Base-by-base conservation (phyloP, 768 basidiomycete genomes). In the Kwoniella europaea region DNA sequence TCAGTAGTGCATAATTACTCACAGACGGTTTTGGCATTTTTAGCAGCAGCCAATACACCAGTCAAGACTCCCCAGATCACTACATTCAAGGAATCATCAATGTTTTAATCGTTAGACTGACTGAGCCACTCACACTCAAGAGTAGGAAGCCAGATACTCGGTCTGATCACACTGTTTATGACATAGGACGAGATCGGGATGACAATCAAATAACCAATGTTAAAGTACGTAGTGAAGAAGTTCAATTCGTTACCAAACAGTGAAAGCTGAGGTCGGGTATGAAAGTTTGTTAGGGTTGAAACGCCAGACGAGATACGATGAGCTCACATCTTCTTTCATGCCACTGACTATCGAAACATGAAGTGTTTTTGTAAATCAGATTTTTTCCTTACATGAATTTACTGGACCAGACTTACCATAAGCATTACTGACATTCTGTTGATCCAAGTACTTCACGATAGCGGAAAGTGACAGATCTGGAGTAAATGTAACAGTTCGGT, bases 261-360 rank as follows among this genome's bases (percentile, higher is more conserved):
- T 15, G 20, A 18, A 10, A 67, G 43, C 57, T n/a, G n/a, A n/a
- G n/a, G n/a, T n/a, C n/a, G n/a, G n/a, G n/a, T n/a, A n/a, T n/a
- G n/a, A n/a, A n/a, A n/a, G n/a, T n/a, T n/a, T n/a, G n/a, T n/a
- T n/a, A n/a, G n/a, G n/a, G n/a, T n/a, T n/a, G n/a, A n/a, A n/a
- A n/a, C n/a, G n/a, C n/a, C n/a, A n/a, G 24, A 24, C 24, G 24
- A 24, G 24, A 24, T 24, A 6, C 0, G 35, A 6, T 35, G 0
- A 35, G 50, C 57, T 58, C n/a, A 58, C 57, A 50, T 67, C 65
- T 67, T 67, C 65, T 57, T 67, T 35, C 65, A 67, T 67, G 13
- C 65, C 65, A 50, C 55, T 58, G 65, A 67, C 65, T 67, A 7
- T 5, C 6, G 35, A 35, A 35, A 35, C 35, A 35, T 6, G 35